Conservation (phyloP, 257 asterid genomes). For the Gentiana straminea region DNA sequence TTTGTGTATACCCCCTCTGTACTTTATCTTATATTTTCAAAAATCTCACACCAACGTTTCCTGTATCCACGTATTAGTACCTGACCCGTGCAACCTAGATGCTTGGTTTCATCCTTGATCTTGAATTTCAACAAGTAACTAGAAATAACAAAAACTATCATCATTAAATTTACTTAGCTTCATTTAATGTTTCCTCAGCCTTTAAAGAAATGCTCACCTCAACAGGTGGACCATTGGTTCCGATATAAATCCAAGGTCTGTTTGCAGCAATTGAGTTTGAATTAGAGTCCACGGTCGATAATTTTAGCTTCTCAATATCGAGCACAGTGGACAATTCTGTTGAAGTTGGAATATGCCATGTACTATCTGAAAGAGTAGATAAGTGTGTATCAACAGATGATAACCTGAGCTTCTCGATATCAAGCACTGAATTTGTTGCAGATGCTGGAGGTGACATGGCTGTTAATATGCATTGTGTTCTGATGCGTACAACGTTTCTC, state of each 20-base stretch:
- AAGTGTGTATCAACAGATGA: constrained; percentile 51
- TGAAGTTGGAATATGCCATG: constrained; percentile 41
- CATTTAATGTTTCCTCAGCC: background rate
- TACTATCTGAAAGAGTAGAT: constrained; percentile 38
- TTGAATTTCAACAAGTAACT: too few relatives aligned
- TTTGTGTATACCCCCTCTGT: too few relatives aligned
- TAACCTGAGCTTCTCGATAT: constrained; percentile 52
- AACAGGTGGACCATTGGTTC: constrained; percentile 37
- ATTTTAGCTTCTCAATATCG: constrained; percentile 45
- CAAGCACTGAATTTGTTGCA: constrained; percentile 46
- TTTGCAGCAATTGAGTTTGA: constrained; percentile 34
- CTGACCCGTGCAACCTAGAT: too few relatives aligned
- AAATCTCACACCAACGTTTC: too few relatives aligned
- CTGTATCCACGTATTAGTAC: too few relatives aligned
- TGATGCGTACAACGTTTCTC: constrained; percentile 40
- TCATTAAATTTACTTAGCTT: background rate
- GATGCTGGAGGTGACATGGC: constrained; percentile 40
- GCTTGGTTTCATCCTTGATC: too few relatives aligned
- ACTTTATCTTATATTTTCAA: too few relatives aligned
- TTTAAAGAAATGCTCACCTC: constrained; percentile 35
- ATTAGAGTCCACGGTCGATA: constrained; percentile 45
- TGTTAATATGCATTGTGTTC: constrained; percentile 66
- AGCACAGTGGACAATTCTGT: constrained; percentile 39
- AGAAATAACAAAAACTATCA: background rate
- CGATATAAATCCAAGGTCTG: constrained; percentile 45